These are phyloP conservation scores for Colletotrichum karsti DNA, from an alignment of 2,329 filamentous ascomycete species.

Conservation along the genomic window DNA sequence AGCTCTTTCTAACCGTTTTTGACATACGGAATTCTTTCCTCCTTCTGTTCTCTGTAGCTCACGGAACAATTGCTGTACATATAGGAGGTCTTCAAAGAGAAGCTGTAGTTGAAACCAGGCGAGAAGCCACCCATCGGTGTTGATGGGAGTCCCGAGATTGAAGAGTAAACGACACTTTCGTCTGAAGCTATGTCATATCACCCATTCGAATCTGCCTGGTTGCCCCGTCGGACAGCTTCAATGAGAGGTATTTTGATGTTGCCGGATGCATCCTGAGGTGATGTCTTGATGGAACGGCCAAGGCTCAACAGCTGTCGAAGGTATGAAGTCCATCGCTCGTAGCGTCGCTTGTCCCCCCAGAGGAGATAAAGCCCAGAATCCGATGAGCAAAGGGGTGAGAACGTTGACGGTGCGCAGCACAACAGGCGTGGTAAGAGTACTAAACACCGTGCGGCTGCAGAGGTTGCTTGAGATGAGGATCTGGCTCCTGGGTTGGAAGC, in stretches of 20 bases:
- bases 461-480: no score
- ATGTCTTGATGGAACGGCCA: background rate
- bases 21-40: no score
- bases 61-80: background rate
- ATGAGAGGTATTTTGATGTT: constrained; percentile 12
- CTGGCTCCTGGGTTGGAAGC: no score
- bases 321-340: background rate
- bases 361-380: constrained; percentile 5
- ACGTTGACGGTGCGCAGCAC: background rate
- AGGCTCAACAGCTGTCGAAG: background rate
- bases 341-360: constrained; percentile 11
- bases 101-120: background rate
- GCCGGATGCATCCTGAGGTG: background rate
- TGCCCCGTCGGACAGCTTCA: background rate
- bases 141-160: background rate
- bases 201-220: background rate
- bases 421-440: background rate
- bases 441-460: constrained; percentile 3
- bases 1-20: background rate
- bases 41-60: no score
- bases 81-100: constrained; percentile 1
- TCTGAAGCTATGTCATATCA: background rate
- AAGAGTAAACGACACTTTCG: background rate
- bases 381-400: background rate
- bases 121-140: background rate